Evolutionary conservation across 1,139 yeast species (phyloP), one percentile per base, ranked within the genome.

Genomic region (Pichia sorboxylosa): DNA sequence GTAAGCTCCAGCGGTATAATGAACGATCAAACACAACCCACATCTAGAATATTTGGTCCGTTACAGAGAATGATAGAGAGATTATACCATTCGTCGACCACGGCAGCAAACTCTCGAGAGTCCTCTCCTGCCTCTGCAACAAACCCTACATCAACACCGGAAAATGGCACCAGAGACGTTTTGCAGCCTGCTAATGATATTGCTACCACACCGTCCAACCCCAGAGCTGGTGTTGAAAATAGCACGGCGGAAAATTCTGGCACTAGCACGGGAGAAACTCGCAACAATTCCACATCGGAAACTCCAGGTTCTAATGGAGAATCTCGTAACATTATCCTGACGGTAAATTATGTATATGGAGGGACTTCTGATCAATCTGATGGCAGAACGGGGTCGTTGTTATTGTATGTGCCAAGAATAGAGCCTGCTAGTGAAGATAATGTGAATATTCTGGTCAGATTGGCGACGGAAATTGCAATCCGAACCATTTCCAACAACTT

Each of bases 381-480:
- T 8, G 24, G 30, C 9, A 32, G 34, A 11, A 36, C 38, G 11
- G 81, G 81, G 0, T 66, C 77, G 3, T 54, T 74, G 38, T 61
- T 73, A 38, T 57, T 78, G 48, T 72, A 77, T 20, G 69, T 78
- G 27, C 82, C 84, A 13, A 74, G 75, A 44, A 73, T 73, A 31
- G 64, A 67, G 22, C 72, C 73, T 37, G 52, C 70, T 29, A 69
- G 67, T 41, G 75, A 73, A 11, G 57, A 63, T 23, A 64, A 66
- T 23, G 61, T 71, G 23, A 73, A 68, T 46, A 73, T 67, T 36
- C 64, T 78, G 37, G 70, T 78, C 10, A 60, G 78, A 21, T 55
- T 77, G 36, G 85, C 85, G 1, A 76, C 85, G 0, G 74, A 73
- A 30, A 66, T 78, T 58, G 85, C 85, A 1, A 64, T 76, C 47